Evolutionary conservation across 352 stramenopile species (phyloP).

Genomic region (Globisporangium takayamanum): DNA sequence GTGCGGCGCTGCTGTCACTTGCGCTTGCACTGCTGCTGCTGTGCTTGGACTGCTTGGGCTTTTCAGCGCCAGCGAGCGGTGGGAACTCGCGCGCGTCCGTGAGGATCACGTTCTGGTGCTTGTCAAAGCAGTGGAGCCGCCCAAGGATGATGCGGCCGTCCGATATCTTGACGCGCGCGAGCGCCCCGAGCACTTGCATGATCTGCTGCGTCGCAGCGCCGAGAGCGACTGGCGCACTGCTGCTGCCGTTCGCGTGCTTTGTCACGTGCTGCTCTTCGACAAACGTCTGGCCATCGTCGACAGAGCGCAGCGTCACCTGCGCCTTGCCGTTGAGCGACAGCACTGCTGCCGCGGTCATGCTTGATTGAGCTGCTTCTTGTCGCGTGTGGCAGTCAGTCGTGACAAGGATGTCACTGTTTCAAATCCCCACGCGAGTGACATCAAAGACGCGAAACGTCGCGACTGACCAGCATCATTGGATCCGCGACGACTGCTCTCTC

Average conservation of each 20-base stretch:
- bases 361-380: not conserved
- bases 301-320: conserved; percentile 29
- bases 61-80: conserved; percentile 17
- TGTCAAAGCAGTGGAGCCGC: conserved; percentile 75
- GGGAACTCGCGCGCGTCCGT: conserved; percentile 62
- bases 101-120: conserved; percentile 78
- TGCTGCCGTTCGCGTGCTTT: not conserved
- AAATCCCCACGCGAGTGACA: not conserved
- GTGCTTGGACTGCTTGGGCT: not conserved
- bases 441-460: not conserved
- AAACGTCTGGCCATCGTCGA: conserved; percentile 11
- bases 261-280: conserved; percentile 13
- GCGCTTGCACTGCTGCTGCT: conserved; percentile 15
- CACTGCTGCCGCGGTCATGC: conserved; percentile 21
- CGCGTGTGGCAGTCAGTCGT: not conserved
- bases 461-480: not conserved
- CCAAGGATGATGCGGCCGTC: conserved; percentile 64
- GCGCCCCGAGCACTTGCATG: conserved; percentile 50
- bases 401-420: not conserved
- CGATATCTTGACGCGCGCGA: conserved; percentile 60
- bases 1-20: not conserved
- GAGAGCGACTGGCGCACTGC: conserved; percentile 9
- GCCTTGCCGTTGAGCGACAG: conserved; percentile 57
- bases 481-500: not conserved
- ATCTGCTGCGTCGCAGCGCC: conserved; percentile 42